Conservation (phyloP, 83 land plant genomes). For the Thuja plicata region DNA sequence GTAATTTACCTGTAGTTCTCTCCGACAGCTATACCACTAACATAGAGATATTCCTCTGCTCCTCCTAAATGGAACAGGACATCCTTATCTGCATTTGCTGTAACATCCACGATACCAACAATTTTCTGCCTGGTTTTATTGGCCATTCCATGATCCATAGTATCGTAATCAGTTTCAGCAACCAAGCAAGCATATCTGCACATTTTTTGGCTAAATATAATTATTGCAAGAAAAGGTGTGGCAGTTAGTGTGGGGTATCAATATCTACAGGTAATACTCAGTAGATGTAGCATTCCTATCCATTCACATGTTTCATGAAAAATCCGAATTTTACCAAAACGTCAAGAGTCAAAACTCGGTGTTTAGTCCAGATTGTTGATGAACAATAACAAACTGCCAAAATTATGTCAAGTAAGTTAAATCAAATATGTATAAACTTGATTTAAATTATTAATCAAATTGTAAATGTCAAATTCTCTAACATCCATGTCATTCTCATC, state of each 20-base stretch:
- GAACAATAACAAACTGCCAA: background rate
- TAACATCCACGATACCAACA: slow-evolving; percentile 75
- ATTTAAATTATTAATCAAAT: background rate
- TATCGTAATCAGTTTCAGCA: slow-evolving; percentile 40
- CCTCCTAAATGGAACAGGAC: slow-evolving; percentile 52
- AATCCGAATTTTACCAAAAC: background rate
- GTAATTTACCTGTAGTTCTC: slow-evolving; percentile 45
- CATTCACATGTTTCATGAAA: background rate
- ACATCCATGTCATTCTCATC: background rate
- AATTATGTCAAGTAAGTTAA: background rate
- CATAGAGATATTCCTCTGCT: slow-evolving; percentile 67
- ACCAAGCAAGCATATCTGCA: slow-evolving; percentile 86
- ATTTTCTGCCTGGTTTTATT: slow-evolving; percentile 16
- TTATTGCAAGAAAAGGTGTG: background rate
- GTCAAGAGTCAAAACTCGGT: background rate
- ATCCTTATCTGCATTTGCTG: slow-evolving; percentile 46
- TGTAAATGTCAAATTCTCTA: background rate
- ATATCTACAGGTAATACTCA: background rate
- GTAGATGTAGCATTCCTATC: background rate
- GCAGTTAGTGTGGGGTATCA: background rate
- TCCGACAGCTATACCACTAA: slow-evolving; percentile 73
- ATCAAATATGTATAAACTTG: background rate
- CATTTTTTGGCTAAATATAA: background rate
- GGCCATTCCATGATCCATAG: background rate
- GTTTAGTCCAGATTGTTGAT: background rate